Base-by-base conservation (phyloP, 2,329 filamentous ascomycete genomes). In the Catunica adiposa region DNA sequence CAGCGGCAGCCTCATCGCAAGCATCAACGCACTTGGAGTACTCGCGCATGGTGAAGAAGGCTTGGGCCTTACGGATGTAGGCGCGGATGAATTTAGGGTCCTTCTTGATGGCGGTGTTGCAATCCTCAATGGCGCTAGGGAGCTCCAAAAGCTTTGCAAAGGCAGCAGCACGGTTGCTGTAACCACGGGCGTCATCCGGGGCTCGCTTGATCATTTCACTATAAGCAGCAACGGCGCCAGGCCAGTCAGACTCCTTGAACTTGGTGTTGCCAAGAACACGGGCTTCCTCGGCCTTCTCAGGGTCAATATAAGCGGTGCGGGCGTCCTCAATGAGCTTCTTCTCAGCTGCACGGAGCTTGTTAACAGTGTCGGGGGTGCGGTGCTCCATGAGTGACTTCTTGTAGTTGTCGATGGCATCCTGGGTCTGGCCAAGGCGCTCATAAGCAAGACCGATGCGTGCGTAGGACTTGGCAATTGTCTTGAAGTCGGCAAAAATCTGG, bases 381-480 rank as follows among this genome's bases (percentile, higher is more conserved):
- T 97, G 89, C 73, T 98, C 92, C 3, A 88, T 97, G 61, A 98
- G 79, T 3, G 90, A 94, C 69, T 83, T 88, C 71, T 95, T 83
- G 77, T 90, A 98, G 74, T 86, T 87, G 62, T 87, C 82, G 61
- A 98, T 80, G 23, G 94, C 92, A 59, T 83, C 79, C 55, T 77
- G 68, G 9, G 92, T 73, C 63, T 97, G 84, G 61, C 85, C 87
- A 66, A 84, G 71, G 73, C 89, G 95, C 76, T 98, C 92, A 67
- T 97, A 89, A 0, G 90, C 82, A n/a, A 82, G 79, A 61, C 92
- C 92, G 62, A 98, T 94, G 63, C 92, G 88, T 40, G 89, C 89
- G 64, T 92, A 96, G n/a, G 90, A 86, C 81, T 96, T 97, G 66
- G 94, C 89, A 62, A 98, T 90, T 65, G 89, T 78, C 80, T 98